Base-by-base conservation (phyloP, 139 green algal species). In the Chlorokybus atmophyticus region DNA sequence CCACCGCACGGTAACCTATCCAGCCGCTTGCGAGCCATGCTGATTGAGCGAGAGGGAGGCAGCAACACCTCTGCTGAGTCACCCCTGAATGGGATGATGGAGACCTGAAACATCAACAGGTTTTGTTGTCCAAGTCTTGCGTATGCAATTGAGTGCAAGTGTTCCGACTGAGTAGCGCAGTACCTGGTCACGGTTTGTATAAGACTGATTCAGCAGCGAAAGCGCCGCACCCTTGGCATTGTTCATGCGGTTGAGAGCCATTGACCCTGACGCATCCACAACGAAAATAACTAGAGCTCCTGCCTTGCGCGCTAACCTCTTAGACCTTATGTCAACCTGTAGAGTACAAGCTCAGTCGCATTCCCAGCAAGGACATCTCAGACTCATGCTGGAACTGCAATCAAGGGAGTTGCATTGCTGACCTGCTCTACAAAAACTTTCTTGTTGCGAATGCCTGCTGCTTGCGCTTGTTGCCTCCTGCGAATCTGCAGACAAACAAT, bases 211-310 rank as follows among this genome's bases (percentile, higher is more conserved):
- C 42, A 98, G 79, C 60, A 98, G 79, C 28, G 81, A 71, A 80
- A 98, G 87, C 59, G 85, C 89, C 0, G 91, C 91, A 29, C 91
- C 91, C 76, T 98, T 98, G 32, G 91, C 92, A 2, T 83, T 81
- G 55, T 81, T 80, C 91, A 98, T 98, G 68, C 91, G 85, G 75
- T 98, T 98, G 47, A 98, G 80, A 5, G 91, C 91, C 91, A 98
- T 98, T 32, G 74, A 88, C 29, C 89, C 89, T 3, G 59, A 74
- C 8, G 74, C 74, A 48, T 81, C 74, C 38, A 81, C 74, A 17
- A 81, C 55, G 50, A 81, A 79, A 49, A 81, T 64, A 24, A 79
- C 71, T 50, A 94, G 79, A 5, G 87, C 85, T 28, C 86, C 87
- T 0, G 87, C 86, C 79, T 98, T 98, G 68, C 91, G 82, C 0